Base-by-base conservation (phyloP, 192 early-diverging fungal species). In the Helicostylum pulchrum region DNA sequence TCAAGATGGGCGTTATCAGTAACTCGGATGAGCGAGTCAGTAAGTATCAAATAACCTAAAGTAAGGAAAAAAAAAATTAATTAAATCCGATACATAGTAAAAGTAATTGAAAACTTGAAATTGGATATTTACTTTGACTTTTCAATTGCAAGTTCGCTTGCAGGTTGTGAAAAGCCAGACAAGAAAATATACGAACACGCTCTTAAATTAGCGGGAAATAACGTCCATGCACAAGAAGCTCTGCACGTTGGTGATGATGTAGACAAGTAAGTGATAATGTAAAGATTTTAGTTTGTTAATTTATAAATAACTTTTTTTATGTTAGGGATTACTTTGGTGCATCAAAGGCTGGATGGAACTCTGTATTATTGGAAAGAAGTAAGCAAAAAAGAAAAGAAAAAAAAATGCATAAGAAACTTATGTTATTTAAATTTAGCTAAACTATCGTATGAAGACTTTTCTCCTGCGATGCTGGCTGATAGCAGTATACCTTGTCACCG, bases 181-280 rank as follows among this genome's bases (percentile, higher is more conserved):
- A 47, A 43, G 15, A 49, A 55, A 26, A 83, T 87, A 1, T 88
- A 85, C 70, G 75, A 81, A 21, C 66, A 76, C 61, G 85, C 87
- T 0, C 53, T 87, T 34, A 23, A 53, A 12, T 68, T 77, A 2
- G 62, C 53, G 5, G 50, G 53, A 31, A 44, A 70, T 34, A 11
- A 19, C 64, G 54, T 82, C 31, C 67, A 53, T 19, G 62, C 79
- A 0, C 74, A 75, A 30, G 70, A 85, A 46, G 66, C 77, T 10
- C 54, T 88, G n/a, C 87, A 88, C 71, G 68, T 88, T 21, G 87
- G 87, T 8, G 87, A 88, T 59, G 83, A 79, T 66, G 62, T 75
- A 39, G 52, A 61, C 15, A 72, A 65, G 79, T 79, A 62, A 67
- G 57, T 57, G 9, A 42, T 14, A 26, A 26, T 26, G 26, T 26